A percentile compares a stretch with the other conserved stretches of the same genome.
These are phyloP conservation scores for Cercophora newfieldiana DNA, from an alignment of 495 filamentous ascomycete species.

Conservation along the genomic window DNA sequence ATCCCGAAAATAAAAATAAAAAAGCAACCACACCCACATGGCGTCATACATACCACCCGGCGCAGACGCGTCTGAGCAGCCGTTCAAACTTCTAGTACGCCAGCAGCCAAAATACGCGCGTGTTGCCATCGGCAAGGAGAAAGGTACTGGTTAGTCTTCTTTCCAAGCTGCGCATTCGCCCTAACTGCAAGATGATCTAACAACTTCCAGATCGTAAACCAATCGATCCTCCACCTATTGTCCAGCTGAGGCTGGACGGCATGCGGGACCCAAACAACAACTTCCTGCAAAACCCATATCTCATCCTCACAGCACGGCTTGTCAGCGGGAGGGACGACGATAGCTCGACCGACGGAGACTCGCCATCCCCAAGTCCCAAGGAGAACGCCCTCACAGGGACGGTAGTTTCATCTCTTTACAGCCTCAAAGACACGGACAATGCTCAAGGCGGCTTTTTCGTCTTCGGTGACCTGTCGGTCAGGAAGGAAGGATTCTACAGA, in stretches of 20 bases:
- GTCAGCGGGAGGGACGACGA: constrained; percentile 52
- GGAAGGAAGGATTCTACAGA: constrained; percentile 74
- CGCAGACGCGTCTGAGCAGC: constrained; percentile 33
- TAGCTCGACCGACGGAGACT: constrained; percentile 45
- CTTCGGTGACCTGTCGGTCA: constrained; percentile 90
- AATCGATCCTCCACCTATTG: constrained; percentile 90
- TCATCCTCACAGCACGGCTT: constrained; percentile 72
- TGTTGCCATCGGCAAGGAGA: constrained; percentile 72
- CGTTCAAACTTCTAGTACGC: constrained; percentile 57
- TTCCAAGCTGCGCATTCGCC: constrained; percentile 8
- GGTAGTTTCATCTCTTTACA: constrained; percentile 87
- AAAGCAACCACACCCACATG: not conserved
- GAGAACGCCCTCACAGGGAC: constrained; percentile 64
- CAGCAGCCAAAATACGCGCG: constrained; percentile 67
- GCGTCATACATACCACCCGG: not conserved
- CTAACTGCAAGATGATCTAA: constrained; percentile 14
- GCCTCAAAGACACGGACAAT: constrained; percentile 89
- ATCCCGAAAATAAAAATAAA: not conserved
- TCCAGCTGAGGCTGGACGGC: constrained; percentile 74
- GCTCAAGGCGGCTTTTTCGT: constrained; percentile 94
- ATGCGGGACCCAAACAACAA: constrained; percentile 75
- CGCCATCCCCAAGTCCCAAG: constrained; percentile 43
- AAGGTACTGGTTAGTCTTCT: constrained; percentile 44
- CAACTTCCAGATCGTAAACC: constrained; percentile 76
- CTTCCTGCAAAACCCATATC: constrained; percentile 58